A percentile compares a stretch with the other conserved stretches of the same genome.
These are phyloP conservation scores for Aspergillus cejpii DNA, from an alignment of 2,329 filamentous ascomycete genomes.

Conservation along the genomic window DNA sequence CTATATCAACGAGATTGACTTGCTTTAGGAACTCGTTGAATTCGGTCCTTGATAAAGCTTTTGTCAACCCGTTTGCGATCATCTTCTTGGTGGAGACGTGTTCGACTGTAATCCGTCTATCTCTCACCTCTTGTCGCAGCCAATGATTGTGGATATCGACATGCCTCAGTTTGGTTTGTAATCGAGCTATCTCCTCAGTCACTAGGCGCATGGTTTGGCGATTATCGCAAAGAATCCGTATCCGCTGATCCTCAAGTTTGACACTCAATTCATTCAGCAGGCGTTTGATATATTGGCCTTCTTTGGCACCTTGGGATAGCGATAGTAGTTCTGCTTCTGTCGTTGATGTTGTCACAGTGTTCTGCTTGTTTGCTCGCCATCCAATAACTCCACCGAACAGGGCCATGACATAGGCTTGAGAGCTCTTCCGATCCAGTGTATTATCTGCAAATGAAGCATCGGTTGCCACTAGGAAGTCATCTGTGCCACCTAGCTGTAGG, in stretches of 20 bases:
- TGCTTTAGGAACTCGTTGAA: background rate
- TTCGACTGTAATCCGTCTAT: background rate
- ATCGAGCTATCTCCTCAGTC: background rate
- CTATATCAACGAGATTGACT: too few species aligned
- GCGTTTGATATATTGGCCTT: background rate
- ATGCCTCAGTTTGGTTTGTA: background rate
- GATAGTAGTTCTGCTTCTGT: background rate
- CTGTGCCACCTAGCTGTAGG: too few species aligned
- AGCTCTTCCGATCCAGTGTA: too few species aligned
- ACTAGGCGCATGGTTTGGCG: background rate
- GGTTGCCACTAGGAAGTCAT: too few species aligned
- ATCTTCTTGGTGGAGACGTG: background rate
- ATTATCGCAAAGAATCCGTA: background rate
- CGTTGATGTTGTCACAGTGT: constrained; percentile 9
- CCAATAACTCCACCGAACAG: too few species aligned
- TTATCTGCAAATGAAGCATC: too few species aligned
- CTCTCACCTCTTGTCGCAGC: background rate
- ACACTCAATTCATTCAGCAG: background rate
- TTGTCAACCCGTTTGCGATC: constrained; percentile 1
- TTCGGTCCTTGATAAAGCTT: background rate
- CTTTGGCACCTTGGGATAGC: background rate
- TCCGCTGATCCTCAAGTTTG: background rate
- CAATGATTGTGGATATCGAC: constrained; percentile 1
- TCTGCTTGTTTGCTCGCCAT: too few species aligned
- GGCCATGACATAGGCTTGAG: too few species aligned